A percentile compares a stretch with the other conserved stretches of the same genome.
Conservation (phyloP, 345 rosid species). For the Hirschfeldia incana region DNA sequence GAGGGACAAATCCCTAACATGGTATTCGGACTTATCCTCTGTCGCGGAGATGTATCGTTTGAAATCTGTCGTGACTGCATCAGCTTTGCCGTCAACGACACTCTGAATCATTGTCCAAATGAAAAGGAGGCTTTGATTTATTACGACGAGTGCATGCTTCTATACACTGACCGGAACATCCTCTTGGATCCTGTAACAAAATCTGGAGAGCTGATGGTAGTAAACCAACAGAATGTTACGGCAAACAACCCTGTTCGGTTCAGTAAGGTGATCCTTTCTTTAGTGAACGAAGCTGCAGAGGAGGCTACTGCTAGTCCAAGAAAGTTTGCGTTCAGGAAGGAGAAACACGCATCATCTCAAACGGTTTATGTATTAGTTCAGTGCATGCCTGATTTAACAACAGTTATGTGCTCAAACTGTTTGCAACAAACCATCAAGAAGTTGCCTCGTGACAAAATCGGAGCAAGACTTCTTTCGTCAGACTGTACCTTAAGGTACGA, state of each 20-base stretch:
- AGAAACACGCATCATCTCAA: background rate
- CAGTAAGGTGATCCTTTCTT: background rate
- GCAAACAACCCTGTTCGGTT: background rate
- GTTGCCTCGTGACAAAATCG: slow-evolving; percentile 15
- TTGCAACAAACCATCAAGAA: background rate
- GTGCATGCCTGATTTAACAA: slow-evolving; percentile 51
- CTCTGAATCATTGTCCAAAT: slow-evolving; percentile 24
- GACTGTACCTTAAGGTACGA: slow-evolving; percentile 20
- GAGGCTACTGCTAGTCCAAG: slow-evolving; percentile 27
- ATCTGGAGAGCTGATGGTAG: background rate
- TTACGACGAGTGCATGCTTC: slow-evolving; percentile 43
- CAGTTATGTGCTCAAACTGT: slow-evolving; percentile 29
- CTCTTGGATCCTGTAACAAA: background rate
- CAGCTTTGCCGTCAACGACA: background rate
- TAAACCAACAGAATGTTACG: background rate
- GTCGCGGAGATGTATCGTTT: slow-evolving; percentile 34
- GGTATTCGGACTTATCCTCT: slow-evolving; percentile 42
- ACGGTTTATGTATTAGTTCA: slow-evolving; percentile 43
- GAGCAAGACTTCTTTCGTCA: slow-evolving; percentile 36
- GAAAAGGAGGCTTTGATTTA: slow-evolving; percentile 27
- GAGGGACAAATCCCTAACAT: slow-evolving; percentile 28
- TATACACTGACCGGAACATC: slow-evolving; percentile 30
- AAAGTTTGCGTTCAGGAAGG: slow-evolving; percentile 35
- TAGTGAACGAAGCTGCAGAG: background rate
- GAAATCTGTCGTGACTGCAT: slow-evolving; percentile 42